phyloP scores from a whole-genome alignment of 805 yeast species.

The Kodamaea hsintzibuensis region DNA sequence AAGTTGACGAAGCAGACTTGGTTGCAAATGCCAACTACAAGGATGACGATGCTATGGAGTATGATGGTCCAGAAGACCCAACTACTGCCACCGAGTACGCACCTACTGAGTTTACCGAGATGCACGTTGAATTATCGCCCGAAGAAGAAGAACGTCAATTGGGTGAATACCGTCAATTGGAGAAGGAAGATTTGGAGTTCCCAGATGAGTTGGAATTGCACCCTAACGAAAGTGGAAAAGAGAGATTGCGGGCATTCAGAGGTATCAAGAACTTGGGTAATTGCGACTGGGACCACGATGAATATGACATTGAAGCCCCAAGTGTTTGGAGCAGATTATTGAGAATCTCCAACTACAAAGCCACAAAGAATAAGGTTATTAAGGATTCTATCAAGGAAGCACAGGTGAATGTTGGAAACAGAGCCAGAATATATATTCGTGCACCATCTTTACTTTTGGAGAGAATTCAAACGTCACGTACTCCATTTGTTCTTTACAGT shows the following conservation, averaged over 20 bases:
- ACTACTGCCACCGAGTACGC: slow-evolving; percentile 34
- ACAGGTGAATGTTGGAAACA: slow-evolving; percentile 56
- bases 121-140: slow-evolving; percentile 69
- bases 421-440: slow-evolving; percentile 57
- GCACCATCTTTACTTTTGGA: slow-evolving; percentile 52
- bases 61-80: slow-evolving; percentile 34
- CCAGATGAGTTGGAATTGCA: slow-evolving; percentile 92
- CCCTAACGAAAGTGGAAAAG: slow-evolving; percentile 74
- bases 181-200: slow-evolving; percentile 83
- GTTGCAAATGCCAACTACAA: slow-evolving; percentile 12
- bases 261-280: slow-evolving; percentile 82
- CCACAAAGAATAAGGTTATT: slow-evolving; percentile 65
- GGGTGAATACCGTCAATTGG: slow-evolving; percentile 63
- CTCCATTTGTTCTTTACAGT: slow-evolving; percentile 68
- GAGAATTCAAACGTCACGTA: slow-evolving; percentile 40
- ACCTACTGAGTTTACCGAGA: slow-evolving; percentile 54
- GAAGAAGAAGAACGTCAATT: slow-evolving; percentile 86
- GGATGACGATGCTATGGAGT: slow-evolving; percentile 32
- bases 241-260: slow-evolving; percentile 74
- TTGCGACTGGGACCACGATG: slow-evolving; percentile 87
- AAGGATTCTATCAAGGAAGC: slow-evolving; percentile 56
- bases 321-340: slow-evolving; percentile 73
- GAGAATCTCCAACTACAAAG: slow-evolving; percentile 73
- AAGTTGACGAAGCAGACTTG: slow-evolving; percentile 39
- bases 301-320: slow-evolving; percentile 74